A percentile compares a stretch with the other conserved stretches of the same genome.
Evolutionary conservation across 1,284 basidiomycete genomes (phyloP).

Genomic region (Tilletia setariae): DNA sequence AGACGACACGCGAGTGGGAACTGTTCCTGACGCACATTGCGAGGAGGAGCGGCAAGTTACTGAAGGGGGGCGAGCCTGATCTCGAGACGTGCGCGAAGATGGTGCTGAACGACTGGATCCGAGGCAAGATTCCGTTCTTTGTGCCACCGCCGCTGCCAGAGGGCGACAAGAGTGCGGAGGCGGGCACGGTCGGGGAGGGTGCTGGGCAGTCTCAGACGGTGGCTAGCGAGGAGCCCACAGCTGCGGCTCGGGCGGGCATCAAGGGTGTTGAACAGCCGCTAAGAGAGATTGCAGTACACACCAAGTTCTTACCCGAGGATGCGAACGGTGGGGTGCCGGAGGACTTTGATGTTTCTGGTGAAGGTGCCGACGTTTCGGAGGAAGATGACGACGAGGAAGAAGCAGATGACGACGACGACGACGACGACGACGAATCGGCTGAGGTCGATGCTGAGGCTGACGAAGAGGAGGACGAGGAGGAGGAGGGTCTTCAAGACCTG

Average conservation of each 20-base stretch:
- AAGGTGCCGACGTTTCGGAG: conserved; percentile 42
- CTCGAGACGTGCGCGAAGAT: conserved; percentile 90
- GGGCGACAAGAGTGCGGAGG: conserved; percentile 55
- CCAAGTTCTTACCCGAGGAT: conserved; percentile 59
- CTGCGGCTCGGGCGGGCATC: conserved; percentile 54
- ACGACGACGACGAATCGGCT: conserved; percentile 26
- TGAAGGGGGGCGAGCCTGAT: conserved; percentile 94
- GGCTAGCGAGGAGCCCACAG: conserved; percentile 40
- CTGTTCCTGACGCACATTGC: conserved; percentile 81
- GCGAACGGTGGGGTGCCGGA: conserved; percentile 44
- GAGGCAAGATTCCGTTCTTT: conserved; percentile 88
- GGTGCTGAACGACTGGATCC: conserved; percentile 93
- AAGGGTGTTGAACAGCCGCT: conserved; percentile 63
- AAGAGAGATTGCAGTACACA: conserved; percentile 61
- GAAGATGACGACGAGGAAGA: conserved; percentile 42
- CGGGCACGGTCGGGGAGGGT: conserved; percentile 20
- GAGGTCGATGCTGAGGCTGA: conserved; percentile 36
- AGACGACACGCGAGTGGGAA: conserved; percentile 56
- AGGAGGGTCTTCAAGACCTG: conserved; percentile 62
- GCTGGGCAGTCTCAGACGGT: conserved; percentile 24
- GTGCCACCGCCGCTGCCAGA: conserved; percentile 65
- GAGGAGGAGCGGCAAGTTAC: conserved; percentile 81
- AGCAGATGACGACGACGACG: conserved; percentile 32
- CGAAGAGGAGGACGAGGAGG: conserved; percentile 47
- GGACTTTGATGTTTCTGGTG: conserved; percentile 36